phyloP scores from a whole-genome alignment of 116 monocot genomes.

The Papilionanthe hybrid region DNA sequence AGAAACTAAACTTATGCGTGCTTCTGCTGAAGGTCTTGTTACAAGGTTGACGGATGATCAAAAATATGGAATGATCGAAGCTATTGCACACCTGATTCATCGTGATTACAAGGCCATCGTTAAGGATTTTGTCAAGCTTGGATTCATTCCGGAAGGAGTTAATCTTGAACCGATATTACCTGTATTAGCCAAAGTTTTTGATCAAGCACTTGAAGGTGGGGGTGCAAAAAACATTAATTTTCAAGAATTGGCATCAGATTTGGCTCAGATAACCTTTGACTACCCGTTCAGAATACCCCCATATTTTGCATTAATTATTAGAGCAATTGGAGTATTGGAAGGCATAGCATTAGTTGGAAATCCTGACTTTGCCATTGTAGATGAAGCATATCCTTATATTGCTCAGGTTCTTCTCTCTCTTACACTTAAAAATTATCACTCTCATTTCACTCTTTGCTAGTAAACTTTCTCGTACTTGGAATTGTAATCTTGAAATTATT shows the following conservation, averaged over 20 bases:
- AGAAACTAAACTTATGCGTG: neutral
- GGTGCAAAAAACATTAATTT: conserved; percentile 98
- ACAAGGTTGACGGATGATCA: conserved; percentile 94
- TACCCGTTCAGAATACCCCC: conserved; percentile 99
- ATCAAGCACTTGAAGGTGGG: conserved; percentile 98
- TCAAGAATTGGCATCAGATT: conserved; percentile 93
- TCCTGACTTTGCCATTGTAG: conserved; percentile 94
- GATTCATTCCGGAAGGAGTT: conserved; percentile 95
- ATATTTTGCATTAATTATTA: conserved; percentile 98
- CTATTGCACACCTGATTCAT: conserved; percentile 96
- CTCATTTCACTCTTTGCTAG: neutral
- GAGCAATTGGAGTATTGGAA: conserved; percentile 98
- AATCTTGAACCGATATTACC: conserved; percentile 93
- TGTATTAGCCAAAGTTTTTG: conserved; percentile 95
- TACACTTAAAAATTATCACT: neutral
- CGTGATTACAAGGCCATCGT: conserved; percentile 94
- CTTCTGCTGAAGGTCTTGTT: conserved; percentile 65
- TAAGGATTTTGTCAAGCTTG: conserved; percentile 97
- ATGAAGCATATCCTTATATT: conserved; percentile 99
- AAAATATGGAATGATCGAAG: conserved; percentile 99
- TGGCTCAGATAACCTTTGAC: conserved; percentile 97
- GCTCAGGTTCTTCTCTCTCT: conserved; percentile 64
- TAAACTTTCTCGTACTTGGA: neutral
- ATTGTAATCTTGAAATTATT: neutral
- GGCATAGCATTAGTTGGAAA: conserved; percentile 96